Conservation (phyloP, 1,284 basidiomycete genomes). For the Tremellales sp. region DNA sequence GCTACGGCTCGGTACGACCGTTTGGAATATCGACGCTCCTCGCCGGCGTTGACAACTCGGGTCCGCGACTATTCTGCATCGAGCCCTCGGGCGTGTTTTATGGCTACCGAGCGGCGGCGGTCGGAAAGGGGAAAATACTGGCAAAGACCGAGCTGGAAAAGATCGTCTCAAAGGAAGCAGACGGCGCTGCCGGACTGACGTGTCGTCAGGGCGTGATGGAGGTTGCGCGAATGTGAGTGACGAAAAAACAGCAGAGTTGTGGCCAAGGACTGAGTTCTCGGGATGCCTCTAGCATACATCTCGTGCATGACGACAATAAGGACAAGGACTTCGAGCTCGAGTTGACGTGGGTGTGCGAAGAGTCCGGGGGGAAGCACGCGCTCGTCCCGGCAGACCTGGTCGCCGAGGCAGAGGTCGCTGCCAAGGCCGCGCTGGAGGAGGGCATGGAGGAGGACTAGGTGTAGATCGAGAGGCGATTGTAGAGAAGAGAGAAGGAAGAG, state of each 20-base stretch:
- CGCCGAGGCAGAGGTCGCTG: constrained; percentile 81
- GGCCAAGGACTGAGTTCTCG: too few species aligned
- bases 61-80: constrained; percentile 83
- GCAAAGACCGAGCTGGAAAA: constrained; percentile 99
- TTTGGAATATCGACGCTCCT: constrained; percentile 94
- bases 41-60: constrained; percentile 82
- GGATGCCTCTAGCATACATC: constrained; percentile 87
- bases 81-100: constrained; percentile 94
- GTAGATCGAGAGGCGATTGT: neutral
- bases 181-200: constrained; percentile 44
- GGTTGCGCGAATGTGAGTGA: constrained; percentile 88
- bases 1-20: constrained; percentile 96
- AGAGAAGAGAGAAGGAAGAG: neutral
- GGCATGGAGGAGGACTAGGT: constrained; percentile 66
- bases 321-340: constrained; percentile 98
- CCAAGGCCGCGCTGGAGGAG: constrained; percentile 80
- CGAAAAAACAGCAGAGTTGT: too few species aligned
- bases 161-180: constrained; percentile 51
- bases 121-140: constrained; percentile 93
- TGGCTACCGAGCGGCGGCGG: constrained; percentile 88
- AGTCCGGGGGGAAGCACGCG: constrained; percentile 74
- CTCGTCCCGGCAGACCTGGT: constrained; percentile 80
- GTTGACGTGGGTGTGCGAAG: constrained; percentile 90
- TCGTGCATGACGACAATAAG: constrained; percentile 84
- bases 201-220: constrained; percentile 83